Percentiles rank a stretch among this genome's conserved stretches.
These are phyloP conservation scores for Cladosporium colombiae DNA, from an alignment of 2,329 filamentous ascomycete species.

Conservation along the genomic window DNA sequence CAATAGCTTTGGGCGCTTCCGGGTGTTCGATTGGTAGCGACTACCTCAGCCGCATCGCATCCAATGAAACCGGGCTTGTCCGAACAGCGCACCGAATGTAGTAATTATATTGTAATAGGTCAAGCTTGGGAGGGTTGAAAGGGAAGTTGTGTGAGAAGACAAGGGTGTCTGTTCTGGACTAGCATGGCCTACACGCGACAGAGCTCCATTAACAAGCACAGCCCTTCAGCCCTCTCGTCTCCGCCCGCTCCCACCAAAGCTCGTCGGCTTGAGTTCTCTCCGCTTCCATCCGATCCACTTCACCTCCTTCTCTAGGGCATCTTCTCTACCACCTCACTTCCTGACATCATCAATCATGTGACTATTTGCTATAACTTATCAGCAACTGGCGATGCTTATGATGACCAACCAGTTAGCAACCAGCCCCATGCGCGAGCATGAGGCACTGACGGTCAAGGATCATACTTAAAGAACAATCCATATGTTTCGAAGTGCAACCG, in stretches of 20 bases:
- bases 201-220: background rate
- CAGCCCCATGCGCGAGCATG: background rate
- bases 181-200: background rate
- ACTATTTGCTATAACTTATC: background rate
- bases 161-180: background rate
- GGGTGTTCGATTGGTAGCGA: background rate
- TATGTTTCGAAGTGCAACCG: background rate
- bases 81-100: background rate
- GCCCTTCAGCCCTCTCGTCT: background rate
- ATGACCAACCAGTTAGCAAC: background rate
- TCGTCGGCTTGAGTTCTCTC: background rate
- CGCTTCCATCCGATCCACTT: background rate
- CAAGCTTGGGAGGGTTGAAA: background rate
- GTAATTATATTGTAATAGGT: background rate
- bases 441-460: background rate
- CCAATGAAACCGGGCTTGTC: background rate
- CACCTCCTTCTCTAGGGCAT: background rate
- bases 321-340: background rate
- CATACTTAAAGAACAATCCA: background rate
- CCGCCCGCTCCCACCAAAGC: background rate
- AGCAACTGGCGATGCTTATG: background rate
- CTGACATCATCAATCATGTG: background rate
- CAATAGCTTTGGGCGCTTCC: background rate
- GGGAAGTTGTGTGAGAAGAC: too few species aligned
- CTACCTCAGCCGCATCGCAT: slow-evolving; percentile 2